A percentile compares a stretch with the other conserved stretches of the same genome.
Conservation (phyloP, 169 alveolate genomes). For the Plasmodium blacklocki region DNA sequence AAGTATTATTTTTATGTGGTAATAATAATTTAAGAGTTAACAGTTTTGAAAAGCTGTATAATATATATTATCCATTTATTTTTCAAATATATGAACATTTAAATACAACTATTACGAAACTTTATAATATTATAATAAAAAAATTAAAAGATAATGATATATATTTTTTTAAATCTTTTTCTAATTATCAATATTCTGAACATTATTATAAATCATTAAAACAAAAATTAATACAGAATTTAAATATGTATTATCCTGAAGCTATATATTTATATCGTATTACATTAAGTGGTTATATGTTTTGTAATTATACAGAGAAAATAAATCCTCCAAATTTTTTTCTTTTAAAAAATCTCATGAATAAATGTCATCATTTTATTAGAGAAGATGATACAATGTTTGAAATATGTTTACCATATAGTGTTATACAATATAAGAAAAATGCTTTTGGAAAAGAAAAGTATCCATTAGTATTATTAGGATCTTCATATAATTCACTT, state of each 20-base stretch:
- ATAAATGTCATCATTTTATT: constrained; percentile 39
- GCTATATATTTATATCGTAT: constrained; percentile 52
- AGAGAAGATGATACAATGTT: constrained; percentile 49
- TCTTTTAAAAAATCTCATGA: constrained; percentile 51
- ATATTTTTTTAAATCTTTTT: constrained; percentile 60
- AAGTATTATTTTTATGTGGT: constrained; percentile 63
- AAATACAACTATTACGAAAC: constrained; percentile 20
- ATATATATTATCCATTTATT: constrained; percentile 34
- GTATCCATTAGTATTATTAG: constrained; percentile 64
- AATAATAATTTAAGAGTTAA: constrained; percentile 66
- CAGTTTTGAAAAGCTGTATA: constrained; percentile 49
- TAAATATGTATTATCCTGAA: constrained; percentile 41
- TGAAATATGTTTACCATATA: constrained; percentile 70
- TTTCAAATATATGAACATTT: constrained; percentile 44
- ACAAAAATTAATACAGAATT: constrained; percentile 47
- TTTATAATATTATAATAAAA: constrained; percentile 42
- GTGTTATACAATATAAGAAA: constrained; percentile 64
- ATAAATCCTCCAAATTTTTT: constrained; percentile 74
- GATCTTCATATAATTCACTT: constrained; percentile 38
- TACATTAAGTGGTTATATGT: constrained; percentile 75
- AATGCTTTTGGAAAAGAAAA: constrained; percentile 34
- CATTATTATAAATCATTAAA: constrained; percentile 57
- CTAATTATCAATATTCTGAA: constrained; percentile 17
- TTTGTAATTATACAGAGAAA: constrained; percentile 68
- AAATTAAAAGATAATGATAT: constrained; percentile 3